Evolutionary conservation across 805 yeast genomes (phyloP).

Genomic region (Kuraishia hungarica): DNA sequence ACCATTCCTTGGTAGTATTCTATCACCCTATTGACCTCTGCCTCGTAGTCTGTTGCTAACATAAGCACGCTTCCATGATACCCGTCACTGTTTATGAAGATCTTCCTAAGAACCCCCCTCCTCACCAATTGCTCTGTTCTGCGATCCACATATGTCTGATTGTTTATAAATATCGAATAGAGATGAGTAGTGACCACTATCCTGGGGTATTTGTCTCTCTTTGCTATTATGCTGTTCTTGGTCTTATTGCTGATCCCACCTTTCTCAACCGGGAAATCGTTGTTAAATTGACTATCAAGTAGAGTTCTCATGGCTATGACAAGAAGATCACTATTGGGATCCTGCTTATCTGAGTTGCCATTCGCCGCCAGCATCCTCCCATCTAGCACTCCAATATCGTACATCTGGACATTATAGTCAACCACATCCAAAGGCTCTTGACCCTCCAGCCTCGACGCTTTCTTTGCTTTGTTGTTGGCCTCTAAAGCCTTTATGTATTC

Average conservation of each 20-base stretch:
- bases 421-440: slow-evolving; percentile 1
- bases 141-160: slow-evolving; percentile 44
- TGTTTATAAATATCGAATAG: slow-evolving; percentile 35
- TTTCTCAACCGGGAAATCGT: slow-evolving; percentile 10
- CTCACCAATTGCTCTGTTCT: slow-evolving; percentile 28
- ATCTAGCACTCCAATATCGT: background rate
- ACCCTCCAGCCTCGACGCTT: background rate
- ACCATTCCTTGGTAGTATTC: background rate
- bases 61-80: slow-evolving; percentile 34
- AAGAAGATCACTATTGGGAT: slow-evolving; percentile 2
- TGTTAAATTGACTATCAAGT: slow-evolving; percentile 12
- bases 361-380: background rate
- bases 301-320: slow-evolving; percentile 12
- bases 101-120: slow-evolving; percentile 26
- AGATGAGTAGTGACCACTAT: slow-evolving; percentile 36
- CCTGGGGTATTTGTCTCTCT: slow-evolving; percentile 23
- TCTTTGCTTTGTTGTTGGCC: background rate
- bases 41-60: slow-evolving; percentile 13
- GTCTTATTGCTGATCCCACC: slow-evolving; percentile 14
- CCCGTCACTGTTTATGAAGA: slow-evolving; percentile 27
- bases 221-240: slow-evolving; percentile 11
- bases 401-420: slow-evolving; percentile 1
- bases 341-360: background rate
- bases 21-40: background rate
- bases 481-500: slow-evolving; percentile 1